phyloP scores from a whole-genome alignment of 164 flowering plant genomes.

The Annona squamosa region DNA sequence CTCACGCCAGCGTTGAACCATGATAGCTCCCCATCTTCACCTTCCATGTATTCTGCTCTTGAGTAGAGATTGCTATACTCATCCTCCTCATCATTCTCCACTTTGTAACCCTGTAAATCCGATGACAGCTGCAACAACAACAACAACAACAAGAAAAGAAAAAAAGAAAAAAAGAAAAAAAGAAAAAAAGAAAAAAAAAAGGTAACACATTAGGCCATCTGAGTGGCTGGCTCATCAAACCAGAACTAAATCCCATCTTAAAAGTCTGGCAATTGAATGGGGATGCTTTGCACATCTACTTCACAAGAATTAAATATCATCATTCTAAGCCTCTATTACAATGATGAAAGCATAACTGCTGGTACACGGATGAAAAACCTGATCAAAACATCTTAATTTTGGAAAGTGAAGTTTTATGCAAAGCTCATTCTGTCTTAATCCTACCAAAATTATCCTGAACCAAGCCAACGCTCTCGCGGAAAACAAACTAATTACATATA shows the following conservation, averaged over 20 bases:
- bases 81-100: conserved; percentile 50
- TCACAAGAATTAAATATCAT: no score
- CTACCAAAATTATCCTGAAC: no score
- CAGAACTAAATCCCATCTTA: background rate
- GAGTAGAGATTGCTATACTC: conserved; percentile 44
- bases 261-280: background rate
- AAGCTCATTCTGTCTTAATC: no score
- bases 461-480: no score
- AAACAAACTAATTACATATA: no score
- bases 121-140: conserved; percentile 25
- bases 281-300: background rate
- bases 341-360: no score
- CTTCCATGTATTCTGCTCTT: conserved; percentile 53
- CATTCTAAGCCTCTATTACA: no score
- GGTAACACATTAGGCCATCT: background rate
- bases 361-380: no score
- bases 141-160: background rate
- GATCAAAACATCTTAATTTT: no score
- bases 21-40: conserved; percentile 75
- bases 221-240: background rate
- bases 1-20: conserved; percentile 92
- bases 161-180: background rate
- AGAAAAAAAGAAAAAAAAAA: background rate
- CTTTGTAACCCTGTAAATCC: conserved; percentile 36
- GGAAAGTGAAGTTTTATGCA: no score